Conservation (phyloP, 202 grass and related monocot species). For the Sporobolus alterniflorus region DNA sequence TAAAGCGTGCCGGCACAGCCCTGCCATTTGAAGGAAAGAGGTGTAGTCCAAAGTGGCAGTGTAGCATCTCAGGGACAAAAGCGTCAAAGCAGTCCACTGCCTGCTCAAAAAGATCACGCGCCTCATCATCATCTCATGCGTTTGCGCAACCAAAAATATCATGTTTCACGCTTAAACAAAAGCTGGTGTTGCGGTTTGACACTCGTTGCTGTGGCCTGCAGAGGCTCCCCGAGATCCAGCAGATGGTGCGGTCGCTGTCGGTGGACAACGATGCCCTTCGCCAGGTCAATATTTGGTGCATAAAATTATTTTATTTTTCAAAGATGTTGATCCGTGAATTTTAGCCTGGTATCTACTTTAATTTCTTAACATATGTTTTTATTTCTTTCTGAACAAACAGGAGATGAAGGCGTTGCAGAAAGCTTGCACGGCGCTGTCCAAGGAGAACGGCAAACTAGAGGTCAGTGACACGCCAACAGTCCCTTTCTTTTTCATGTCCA, state of each 20-base stretch:
- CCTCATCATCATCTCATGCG: conserved; percentile 35
- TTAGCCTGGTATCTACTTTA: too few species aligned
- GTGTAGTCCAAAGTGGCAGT: background rate
- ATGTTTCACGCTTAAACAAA: conserved; percentile 12
- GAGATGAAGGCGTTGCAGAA: conserved; percentile 47
- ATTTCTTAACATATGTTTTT: background rate
- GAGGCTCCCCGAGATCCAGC: conserved; percentile 64
- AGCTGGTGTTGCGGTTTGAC: background rate
- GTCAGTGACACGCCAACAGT: conserved; percentile 34
- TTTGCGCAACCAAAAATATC: conserved; percentile 18
- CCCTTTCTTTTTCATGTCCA: background rate
- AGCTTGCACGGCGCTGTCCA: conserved; percentile 46
- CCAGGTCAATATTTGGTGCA: conserved; percentile 20
- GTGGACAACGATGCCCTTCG: conserved; percentile 59
- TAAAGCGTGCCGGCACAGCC: conserved; percentile 26
- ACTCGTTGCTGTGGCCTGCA: background rate
- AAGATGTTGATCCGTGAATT: background rate
- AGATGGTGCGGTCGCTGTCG: conserved; percentile 54
- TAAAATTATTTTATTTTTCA: background rate
- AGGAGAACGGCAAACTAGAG: conserved; percentile 58
- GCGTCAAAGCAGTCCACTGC: background rate
- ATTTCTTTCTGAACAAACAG: conserved; percentile 15
- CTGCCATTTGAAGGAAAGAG: conserved; percentile 11
- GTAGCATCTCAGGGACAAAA: conserved; percentile 33
- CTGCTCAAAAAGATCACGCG: conserved; percentile 37